phyloP scores from a whole-genome alignment of 202 grass and related monocot genomes.

The Zoysia matrella region DNA sequence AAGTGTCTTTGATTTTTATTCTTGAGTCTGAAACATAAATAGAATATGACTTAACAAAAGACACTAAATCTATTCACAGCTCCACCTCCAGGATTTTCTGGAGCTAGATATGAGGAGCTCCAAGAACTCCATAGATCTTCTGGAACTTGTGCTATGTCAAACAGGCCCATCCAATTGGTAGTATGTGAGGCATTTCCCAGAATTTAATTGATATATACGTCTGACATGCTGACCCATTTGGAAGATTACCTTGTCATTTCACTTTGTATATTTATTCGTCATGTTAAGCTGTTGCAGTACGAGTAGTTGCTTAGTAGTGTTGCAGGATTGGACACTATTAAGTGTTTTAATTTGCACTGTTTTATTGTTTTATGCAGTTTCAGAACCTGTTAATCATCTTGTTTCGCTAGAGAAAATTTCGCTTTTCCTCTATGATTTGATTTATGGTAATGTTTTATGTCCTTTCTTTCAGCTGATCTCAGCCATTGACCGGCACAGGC shows the following conservation, averaged over 20 bases:
- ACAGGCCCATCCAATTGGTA: background rate
- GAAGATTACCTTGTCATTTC: constrained; percentile 9
- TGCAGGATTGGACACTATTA: background rate
- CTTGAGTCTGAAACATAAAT: too few species aligned
- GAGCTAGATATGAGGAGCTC: too few species aligned
- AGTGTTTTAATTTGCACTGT: too few species aligned
- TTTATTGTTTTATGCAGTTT: background rate
- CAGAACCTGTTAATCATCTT: background rate
- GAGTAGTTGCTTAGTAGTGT: background rate
- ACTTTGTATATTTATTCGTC: background rate
- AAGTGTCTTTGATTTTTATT: too few species aligned
- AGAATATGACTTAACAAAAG: too few species aligned
- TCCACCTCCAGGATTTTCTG: background rate
- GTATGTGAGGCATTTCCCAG: background rate
- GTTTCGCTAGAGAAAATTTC: background rate
- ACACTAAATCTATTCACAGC: too few species aligned
- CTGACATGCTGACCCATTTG: background rate
- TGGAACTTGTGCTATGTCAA: too few species aligned
- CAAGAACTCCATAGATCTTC: too few species aligned
- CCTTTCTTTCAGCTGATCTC: constrained; percentile 78
- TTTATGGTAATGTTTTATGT: background rate
- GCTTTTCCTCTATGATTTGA: constrained; percentile 24
- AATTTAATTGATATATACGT: background rate
- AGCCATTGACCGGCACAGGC: constrained; percentile 76
- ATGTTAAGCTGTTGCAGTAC: background rate